Evolutionary conservation across 2,329 filamentous ascomycete species (phyloP).

Genomic region (Colletotrichum euphorbiae): DNA sequence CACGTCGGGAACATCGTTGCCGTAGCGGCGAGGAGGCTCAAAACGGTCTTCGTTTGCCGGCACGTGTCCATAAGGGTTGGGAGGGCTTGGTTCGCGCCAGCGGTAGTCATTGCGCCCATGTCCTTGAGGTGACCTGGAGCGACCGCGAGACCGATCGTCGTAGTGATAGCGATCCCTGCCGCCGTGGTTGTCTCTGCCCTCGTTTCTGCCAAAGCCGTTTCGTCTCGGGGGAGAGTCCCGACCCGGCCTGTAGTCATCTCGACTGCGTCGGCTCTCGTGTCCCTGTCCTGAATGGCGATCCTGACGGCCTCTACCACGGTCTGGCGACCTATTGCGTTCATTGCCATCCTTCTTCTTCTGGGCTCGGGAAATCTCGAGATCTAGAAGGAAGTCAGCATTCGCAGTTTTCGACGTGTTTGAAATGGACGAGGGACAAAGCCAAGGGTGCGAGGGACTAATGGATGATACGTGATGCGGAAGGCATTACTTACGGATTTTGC

Average conservation of each 20-base stretch:
- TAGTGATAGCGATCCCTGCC: slow-evolving; percentile 59
- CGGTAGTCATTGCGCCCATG: slow-evolving; percentile 66
- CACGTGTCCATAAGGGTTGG: slow-evolving; percentile 53
- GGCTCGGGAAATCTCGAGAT: slow-evolving; percentile 89
- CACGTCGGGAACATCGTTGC: slow-evolving; percentile 85
- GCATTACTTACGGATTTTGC: slow-evolving; percentile 85
- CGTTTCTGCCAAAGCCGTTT: slow-evolving; percentile 49
- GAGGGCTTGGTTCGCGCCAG: slow-evolving; percentile 77
- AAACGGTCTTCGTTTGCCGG: slow-evolving; percentile 69
- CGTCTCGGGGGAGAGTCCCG: slow-evolving; percentile 70
- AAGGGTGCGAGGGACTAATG: background rate
- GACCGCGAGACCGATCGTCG: slow-evolving; percentile 62
- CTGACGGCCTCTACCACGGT: slow-evolving; percentile 59
- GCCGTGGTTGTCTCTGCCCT: slow-evolving; percentile 71
- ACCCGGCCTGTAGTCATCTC: slow-evolving; percentile 74
- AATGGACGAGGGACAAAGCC: no score
- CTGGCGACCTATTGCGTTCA: slow-evolving; percentile 67
- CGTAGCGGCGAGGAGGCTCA: slow-evolving; percentile 78
- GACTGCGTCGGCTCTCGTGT: slow-evolving; percentile 53
- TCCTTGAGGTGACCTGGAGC: slow-evolving; percentile 75
- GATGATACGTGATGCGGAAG: background rate
- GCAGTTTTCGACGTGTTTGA: background rate
- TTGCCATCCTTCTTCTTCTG: slow-evolving; percentile 81
- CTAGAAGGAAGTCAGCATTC: slow-evolving; percentile 55
- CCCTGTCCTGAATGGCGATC: slow-evolving; percentile 62